These are phyloP conservation scores for Acrocalymma vagum DNA, from an alignment of 2,329 filamentous ascomycete genomes.

Conservation along the genomic window DNA sequence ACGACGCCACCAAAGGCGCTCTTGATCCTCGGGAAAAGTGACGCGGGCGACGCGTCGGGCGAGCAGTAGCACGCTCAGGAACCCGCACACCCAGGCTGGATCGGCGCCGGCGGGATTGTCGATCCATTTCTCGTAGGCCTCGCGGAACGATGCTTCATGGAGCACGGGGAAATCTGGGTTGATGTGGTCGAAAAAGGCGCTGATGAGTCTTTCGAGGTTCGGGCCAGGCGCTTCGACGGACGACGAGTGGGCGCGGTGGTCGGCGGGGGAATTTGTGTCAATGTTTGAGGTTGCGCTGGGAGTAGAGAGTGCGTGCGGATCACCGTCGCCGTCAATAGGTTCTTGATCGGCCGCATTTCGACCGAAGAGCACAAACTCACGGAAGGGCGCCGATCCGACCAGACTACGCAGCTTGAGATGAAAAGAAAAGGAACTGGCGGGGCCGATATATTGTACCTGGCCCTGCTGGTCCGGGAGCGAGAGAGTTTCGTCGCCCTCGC, in stretches of 20 bases:
- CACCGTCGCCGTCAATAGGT: constrained; percentile 25
- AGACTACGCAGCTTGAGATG: constrained; percentile 52
- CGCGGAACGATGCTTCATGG: constrained; percentile 54
- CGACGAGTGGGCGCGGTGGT: constrained; percentile 13
- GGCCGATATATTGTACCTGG: constrained; percentile 56
- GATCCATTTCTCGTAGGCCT: constrained; percentile 49
- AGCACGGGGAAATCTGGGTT: constrained; percentile 54
- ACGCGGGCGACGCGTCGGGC: constrained; percentile 45
- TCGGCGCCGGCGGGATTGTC: constrained; percentile 41
- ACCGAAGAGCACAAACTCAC: constrained; percentile 52
- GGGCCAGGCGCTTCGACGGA: constrained; percentile 18
- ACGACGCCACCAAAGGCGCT: constrained; percentile 53
- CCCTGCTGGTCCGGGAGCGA: constrained; percentile 53
- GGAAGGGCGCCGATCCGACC: constrained; percentile 40
- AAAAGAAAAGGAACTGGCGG: constrained; percentile 53
- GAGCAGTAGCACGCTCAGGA: constrained; percentile 53
- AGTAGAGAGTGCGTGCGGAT: constrained; percentile 27
- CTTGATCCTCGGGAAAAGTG: constrained; percentile 46
- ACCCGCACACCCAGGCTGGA: constrained; percentile 52
- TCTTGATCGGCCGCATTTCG: constrained; percentile 48
- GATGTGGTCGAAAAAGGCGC: constrained; percentile 52
- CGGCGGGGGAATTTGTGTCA: constrained; percentile 32
- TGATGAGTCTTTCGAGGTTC: constrained; percentile 47
- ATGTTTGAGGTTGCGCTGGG: constrained; percentile 27
- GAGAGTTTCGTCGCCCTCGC: constrained; percentile 44